Evolutionary conservation across 2,329 filamentous ascomycete genomes (phyloP), one percentile per base, ranked within the genome.

Genomic region (Arthroderma sp.): DNA sequence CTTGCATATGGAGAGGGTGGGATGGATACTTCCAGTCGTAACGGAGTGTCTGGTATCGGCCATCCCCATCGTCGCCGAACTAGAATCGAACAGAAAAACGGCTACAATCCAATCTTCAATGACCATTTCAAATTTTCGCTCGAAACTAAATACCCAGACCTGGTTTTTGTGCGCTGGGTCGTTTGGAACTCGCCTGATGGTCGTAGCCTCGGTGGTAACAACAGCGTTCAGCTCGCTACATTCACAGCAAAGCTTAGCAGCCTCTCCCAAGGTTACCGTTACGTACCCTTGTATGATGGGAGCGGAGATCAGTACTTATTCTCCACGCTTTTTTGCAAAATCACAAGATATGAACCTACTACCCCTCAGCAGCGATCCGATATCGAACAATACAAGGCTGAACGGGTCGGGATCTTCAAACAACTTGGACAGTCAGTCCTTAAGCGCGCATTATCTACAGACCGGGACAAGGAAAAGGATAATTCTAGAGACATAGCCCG

Each of bases 281-380:
- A 94, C 49, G 71, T 96, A 43, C 91, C 89, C 7, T 73, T 98
- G 10, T 83, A 86, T 62, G 88, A 96, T 65, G 75, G 79, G 45
- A 84, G 86, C 51, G 91, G 88, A 49, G 88, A 95, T 55, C 86
- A 88, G 55, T 96, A 93, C 61, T 74, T 95, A 37, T 95, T 95
- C 66, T 94, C 91, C 2, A 93, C 87, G 7, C 71, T 98, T 10
- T 94, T 96, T 64, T 94, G 88, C 68, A 82, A 81, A 57, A 84
- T 96, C 66, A 80, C 80, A 53, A 83, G 78, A 52, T 69, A 75
- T 48, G 68, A 72, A 4, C 63, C 68, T 22, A 54, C 71, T 28
- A 61, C 69, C 31, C 63, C 70, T 28, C 59, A 30, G 3, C 27
- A 60, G 36, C 59, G 57, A 34, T 46, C 63, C 9, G 58, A 63